Percentiles rank a stretch among this genome's conserved stretches.
Conservation (phyloP, 2,329 filamentous ascomycete species). For the Paraconiothyrium sp. region DNA sequence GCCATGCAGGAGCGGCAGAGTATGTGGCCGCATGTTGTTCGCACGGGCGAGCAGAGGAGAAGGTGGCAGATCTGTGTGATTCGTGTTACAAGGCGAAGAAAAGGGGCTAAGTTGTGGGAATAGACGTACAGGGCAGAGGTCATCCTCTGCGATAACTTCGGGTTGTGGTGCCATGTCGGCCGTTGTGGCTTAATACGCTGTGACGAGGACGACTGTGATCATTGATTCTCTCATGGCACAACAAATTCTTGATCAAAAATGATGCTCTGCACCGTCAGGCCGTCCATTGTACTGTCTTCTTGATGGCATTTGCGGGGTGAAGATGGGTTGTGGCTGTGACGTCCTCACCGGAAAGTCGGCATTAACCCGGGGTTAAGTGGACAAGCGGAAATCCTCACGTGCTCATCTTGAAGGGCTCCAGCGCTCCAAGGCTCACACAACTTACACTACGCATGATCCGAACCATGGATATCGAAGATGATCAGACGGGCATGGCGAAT, state of each 20-base stretch:
- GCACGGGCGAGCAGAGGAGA: conserved; percentile 55
- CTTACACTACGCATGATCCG: too few species aligned
- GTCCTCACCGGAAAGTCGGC: background rate
- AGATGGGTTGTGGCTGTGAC: conserved; percentile 2
- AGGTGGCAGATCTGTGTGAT: conserved; percentile 52
- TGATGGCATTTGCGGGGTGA: background rate
- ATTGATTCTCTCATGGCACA: background rate
- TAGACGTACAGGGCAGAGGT: conserved; percentile 51
- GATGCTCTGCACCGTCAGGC: background rate
- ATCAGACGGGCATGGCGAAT: too few species aligned
- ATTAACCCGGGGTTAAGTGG: background rate
- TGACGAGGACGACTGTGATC: background rate
- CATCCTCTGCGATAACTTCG: conserved; percentile 49
- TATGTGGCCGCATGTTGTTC: conserved; percentile 54
- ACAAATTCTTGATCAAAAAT: background rate
- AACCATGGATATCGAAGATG: background rate
- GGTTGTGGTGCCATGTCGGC: conserved; percentile 18
- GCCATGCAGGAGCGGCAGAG: conserved; percentile 59
- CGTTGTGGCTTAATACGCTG: conserved; percentile 18
- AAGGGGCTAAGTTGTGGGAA: background rate
- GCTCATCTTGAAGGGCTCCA: too few species aligned
- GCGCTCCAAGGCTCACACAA: too few species aligned
- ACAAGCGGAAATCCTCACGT: too few species aligned
- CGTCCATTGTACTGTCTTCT: background rate
- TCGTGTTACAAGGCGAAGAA: background rate